phyloP scores from a whole-genome alignment of 2,329 filamentous ascomycete species.

The Xylaria sp. region DNA sequence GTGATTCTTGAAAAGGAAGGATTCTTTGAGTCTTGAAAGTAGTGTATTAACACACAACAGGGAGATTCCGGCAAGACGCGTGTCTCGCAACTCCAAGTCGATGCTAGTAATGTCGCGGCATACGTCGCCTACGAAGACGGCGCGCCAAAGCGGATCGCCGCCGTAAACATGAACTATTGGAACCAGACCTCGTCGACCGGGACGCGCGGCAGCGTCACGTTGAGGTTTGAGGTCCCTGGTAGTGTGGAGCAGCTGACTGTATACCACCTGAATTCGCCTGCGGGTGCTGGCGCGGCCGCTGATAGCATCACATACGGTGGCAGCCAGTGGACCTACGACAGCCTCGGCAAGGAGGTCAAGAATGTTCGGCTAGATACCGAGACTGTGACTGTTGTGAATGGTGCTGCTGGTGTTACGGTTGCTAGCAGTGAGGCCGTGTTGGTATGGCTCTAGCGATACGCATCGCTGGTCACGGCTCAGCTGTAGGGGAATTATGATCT shows the following conservation, averaged over 20 bases:
- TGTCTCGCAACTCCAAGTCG: constrained; percentile 41
- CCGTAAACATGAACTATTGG: constrained; percentile 53
- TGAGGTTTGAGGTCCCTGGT: constrained; percentile 44
- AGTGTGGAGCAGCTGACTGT: constrained; percentile 43
- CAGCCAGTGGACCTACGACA: constrained; percentile 54
- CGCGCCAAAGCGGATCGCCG: constrained; percentile 46
- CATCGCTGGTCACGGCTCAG: not conserved
- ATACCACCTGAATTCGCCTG: constrained; percentile 49
- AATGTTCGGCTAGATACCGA: constrained; percentile 49
- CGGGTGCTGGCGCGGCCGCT: constrained; percentile 51
- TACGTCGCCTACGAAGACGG: constrained; percentile 49
- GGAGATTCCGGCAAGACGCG: constrained; percentile 45
- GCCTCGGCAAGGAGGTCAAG: constrained; percentile 50
- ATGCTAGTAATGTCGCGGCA: constrained; percentile 43
- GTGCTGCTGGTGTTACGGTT: constrained; percentile 44
- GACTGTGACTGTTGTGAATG: constrained; percentile 44
- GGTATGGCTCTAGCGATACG: constrained; percentile 39
- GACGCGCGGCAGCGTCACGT: constrained; percentile 40
- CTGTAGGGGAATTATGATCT: too few species aligned
- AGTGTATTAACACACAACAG: constrained; percentile 8
- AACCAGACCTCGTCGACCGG: constrained; percentile 48
- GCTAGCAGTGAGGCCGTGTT: constrained; percentile 49
- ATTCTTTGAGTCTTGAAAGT: not conserved
- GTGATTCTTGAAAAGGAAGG: not conserved
- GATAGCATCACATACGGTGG: constrained; percentile 53